Base-by-base conservation (phyloP, 2,329 filamentous ascomycete species). In the Phaeosphaeriaceae sp. region DNA sequence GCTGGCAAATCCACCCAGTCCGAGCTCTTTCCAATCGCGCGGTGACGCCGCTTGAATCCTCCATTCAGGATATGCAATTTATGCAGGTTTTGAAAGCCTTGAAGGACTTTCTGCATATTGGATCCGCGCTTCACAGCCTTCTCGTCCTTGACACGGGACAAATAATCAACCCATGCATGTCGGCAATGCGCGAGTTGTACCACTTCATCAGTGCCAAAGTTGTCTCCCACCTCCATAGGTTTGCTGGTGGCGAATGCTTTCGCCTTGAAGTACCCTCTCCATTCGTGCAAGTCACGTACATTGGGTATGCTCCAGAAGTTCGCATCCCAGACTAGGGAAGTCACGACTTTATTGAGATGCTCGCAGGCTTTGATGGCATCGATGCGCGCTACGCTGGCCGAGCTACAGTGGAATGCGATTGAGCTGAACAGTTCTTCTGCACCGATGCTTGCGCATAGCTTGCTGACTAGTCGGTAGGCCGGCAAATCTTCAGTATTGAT, bases 401-500 rank as follows among this genome's bases (percentile, higher is more conserved):
- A 25, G 25, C 58, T 62, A 20, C 36, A 54, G 11, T 60, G 57
- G 17, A 66, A 58, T n/a, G 51, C 49, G 31, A 68, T 52, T 2
- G 53, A 63, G 1, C 42, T 20, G 27, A 66, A 66, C 0, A 66
- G 53, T 15, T 59, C 51, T 21, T 53, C 22, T 10, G 50, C 53
- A 3, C 55, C 63, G 11, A 61, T 51, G 1, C 42, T 48, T 22
- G 46, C 53, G 3, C 60, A 31, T 1, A 36, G 17, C 42, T 48
- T 65, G 42, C 42, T 60, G 9, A 50, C 56, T 3, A 68, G 54
- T n/a, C 63, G 55, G 20, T 65, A 66, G 13, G 49, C 50, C 3
- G 60, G 53, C 13, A 68, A 22, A 19, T 65, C 61, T 1, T 42
- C 42, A 20, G 51, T 40, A 2, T 56, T 10, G 10, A 65, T 25